Base-by-base conservation (phyloP, 169 alveolate species). In the Theileria sp. region DNA sequence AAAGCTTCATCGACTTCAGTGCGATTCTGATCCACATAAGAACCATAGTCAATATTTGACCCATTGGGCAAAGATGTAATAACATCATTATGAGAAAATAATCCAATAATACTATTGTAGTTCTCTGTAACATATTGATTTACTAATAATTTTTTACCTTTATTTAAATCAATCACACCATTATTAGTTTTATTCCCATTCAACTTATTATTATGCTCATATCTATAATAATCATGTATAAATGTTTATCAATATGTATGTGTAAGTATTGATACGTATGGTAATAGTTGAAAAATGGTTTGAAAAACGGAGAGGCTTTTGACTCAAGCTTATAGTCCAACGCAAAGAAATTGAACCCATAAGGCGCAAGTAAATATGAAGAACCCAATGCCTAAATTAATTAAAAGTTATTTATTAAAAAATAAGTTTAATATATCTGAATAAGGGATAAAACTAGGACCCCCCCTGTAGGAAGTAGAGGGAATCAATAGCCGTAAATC, bases 71-170 rank as follows among this genome's bases (percentile, higher is more conserved):
- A 26, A 3, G 80, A 51, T 13, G 51, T 74, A 0, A 74, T 68
- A 10, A 74, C 34, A 30, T 74, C 80, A 30, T 74, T 74, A 49
- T 74, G 80, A 51, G 80, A 74, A 49, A 74, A 74, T 25, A 25
- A 30, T 25, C 65, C 77, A 28, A 70, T n/a, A 15, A 64, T 64
- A 25, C 25, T 64, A 17, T 21, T n/a, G 2, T n/a, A 38, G 9
- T 26, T 64, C 44, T 7, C 44, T 30, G 9, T 4, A 28, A 5
- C n/a, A 15, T 4, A 64, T 60, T 60, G 2, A 19, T 56, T 56
- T 56, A 56, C 1, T 1, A 56, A n/a, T 56, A 19, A 19, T 25
- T 15, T 28, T 25, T 60, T 23, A 60, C 36, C 36, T 25, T 60
- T 23, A 12, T 60, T 60, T 60, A 60, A 28, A 60, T 60, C 36